Evolutionary conservation across 768 basidiomycete species (phyloP).

Genomic region (Gloeophyllum trabeum): DNA sequence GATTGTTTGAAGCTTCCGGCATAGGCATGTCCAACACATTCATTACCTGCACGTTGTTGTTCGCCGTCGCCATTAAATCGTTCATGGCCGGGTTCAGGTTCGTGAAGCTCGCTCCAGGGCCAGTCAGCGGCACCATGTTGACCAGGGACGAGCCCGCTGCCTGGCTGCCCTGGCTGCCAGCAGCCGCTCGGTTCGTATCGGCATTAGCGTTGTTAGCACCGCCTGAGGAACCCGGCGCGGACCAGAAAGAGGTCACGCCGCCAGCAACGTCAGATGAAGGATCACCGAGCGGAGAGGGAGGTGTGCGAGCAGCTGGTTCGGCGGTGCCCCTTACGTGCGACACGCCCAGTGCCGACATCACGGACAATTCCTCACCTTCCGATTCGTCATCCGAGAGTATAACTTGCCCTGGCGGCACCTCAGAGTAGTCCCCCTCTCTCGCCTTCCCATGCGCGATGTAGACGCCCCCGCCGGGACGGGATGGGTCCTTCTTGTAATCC

Average conservation of each 20-base stretch:
- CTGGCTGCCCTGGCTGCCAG: neutral
- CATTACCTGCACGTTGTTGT: constrained; percentile 62
- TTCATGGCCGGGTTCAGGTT: constrained; percentile 79
- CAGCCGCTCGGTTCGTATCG: neutral
- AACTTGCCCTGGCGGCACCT: constrained; percentile 45
- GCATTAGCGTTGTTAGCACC: neutral
- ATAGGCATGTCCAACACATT: constrained; percentile 54
- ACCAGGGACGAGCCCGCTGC: constrained; percentile 27
- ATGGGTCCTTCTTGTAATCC: constrained; percentile 69
- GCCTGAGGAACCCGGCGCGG: neutral
- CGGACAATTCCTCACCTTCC: constrained; percentile 32
- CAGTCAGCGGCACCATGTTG: constrained; percentile 39
- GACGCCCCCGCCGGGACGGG: constrained; percentile 79
- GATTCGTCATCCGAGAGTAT: constrained; percentile 35
- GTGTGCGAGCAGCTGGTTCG: neutral
- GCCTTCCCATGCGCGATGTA: constrained; percentile 47
- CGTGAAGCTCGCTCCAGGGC: constrained; percentile 23
- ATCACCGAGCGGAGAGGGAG: constrained; percentile 2
- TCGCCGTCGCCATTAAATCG: constrained; percentile 20
- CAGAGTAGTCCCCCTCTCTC: constrained; percentile 15
- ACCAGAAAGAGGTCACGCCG: neutral
- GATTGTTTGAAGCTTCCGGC: constrained; percentile 22
- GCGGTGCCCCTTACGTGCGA: constrained; percentile 2
- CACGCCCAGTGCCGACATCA: constrained; percentile 4
- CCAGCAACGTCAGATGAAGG: neutral